Percentiles rank a stretch among this genome's conserved stretches.
Evolutionary conservation across 2,329 filamentous ascomycete species (phyloP).

Genomic region (Penicillium sp.): DNA sequence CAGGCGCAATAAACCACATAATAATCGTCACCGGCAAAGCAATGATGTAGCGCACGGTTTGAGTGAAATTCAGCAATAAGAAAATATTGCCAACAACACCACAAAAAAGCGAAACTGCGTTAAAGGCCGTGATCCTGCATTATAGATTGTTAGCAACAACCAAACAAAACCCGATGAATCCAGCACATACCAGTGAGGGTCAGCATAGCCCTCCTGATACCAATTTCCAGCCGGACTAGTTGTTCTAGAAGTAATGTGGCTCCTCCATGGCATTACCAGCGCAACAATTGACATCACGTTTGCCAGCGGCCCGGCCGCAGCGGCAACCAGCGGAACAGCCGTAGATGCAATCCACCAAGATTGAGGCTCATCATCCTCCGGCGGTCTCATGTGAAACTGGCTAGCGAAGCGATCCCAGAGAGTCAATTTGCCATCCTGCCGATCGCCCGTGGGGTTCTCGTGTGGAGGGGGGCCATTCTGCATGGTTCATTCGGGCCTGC

Average conservation of each 20-base stretch:
- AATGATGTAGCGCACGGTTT: constrained; percentile 73
- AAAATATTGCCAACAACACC: constrained; percentile 79
- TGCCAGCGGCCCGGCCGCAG: constrained; percentile 80
- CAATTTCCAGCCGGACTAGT: constrained; percentile 49
- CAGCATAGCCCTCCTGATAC: constrained; percentile 57
- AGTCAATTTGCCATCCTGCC: constrained; percentile 3
- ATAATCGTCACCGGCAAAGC: constrained; percentile 81
- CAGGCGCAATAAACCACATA: constrained; percentile 69
- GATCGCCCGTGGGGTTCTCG: background rate
- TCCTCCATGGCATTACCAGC: constrained; percentile 76
- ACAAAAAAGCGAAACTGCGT: constrained; percentile 73
- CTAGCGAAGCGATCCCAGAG: constrained; percentile 21
- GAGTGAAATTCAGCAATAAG: constrained; percentile 83
- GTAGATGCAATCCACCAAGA: constrained; percentile 55
- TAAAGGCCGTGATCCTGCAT: constrained; percentile 67
- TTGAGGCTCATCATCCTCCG: constrained; percentile 45
- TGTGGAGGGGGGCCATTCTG: constrained; percentile 14
- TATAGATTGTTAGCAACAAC: constrained; percentile 4
- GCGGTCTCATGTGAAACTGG: constrained; percentile 36
- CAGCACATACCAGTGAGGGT: constrained; percentile 66
- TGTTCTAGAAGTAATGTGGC: constrained; percentile 48
- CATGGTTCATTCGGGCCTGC: constrained; percentile 13
- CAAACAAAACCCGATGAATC: background rate
- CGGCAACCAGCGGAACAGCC: constrained; percentile 73
- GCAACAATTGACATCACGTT: constrained; percentile 87